Evolutionary conservation across 306 rosid species (phyloP).

Genomic region (Cucurbita moschata): DNA sequence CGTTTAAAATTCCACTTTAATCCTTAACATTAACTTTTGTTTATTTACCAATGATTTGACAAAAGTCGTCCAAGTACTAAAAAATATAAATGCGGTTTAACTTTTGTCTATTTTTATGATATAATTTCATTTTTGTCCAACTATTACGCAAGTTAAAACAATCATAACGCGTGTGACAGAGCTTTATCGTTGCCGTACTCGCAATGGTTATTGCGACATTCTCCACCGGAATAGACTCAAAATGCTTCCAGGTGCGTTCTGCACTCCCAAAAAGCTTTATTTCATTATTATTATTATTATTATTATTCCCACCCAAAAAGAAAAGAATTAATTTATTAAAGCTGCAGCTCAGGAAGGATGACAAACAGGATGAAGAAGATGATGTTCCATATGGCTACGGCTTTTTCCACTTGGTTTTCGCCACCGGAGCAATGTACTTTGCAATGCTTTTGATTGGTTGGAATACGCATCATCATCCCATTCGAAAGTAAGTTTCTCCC

Average conservation of each 20-base stretch:
- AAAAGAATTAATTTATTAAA: slow-evolving; percentile 11
- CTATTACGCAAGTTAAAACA: neutral
- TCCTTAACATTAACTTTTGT: neutral
- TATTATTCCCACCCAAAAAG: neutral
- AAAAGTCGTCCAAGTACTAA: too few relatives aligned
- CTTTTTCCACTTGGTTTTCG: slow-evolving; percentile 91
- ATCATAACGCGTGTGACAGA: slow-evolving; percentile 32
- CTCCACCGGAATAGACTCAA: slow-evolving; percentile 92
- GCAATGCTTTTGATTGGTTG: slow-evolving; percentile 93
- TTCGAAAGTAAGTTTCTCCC: slow-evolving; percentile 41
- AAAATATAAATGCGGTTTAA: too few relatives aligned
- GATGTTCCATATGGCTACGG: slow-evolving; percentile 97
- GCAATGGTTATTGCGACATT: slow-evolving; percentile 84
- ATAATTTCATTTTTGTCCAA: neutral
- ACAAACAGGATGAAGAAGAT: slow-evolving; percentile 48
- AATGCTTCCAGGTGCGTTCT: slow-evolving; percentile 69
- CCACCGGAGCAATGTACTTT: slow-evolving; percentile 97
- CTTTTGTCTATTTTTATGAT: neutral
- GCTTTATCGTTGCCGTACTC: slow-evolving; percentile 67
- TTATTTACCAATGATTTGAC: too few relatives aligned
- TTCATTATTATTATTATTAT: neutral
- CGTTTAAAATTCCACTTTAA: too few relatives aligned
- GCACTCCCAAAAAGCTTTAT: neutral
- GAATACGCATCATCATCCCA: slow-evolving; percentile 56
- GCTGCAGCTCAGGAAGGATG: slow-evolving; percentile 56